Evolutionary conservation across 306 rosid species (phyloP), one percentile per base, ranked within the genome.

Genomic region (Hippophae gyantsensis): DNA sequence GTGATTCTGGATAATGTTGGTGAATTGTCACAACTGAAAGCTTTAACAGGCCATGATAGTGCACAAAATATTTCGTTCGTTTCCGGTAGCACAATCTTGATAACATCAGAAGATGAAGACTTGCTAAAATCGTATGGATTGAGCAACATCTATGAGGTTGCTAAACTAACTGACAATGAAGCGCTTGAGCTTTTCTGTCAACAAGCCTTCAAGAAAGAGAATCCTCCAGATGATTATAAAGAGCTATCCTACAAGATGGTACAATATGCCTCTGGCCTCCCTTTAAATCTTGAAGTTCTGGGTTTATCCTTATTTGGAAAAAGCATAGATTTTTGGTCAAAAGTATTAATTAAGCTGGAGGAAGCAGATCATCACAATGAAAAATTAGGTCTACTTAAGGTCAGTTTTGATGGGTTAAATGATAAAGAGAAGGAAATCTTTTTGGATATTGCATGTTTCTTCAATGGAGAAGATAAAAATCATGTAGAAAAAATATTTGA

Each of bases 1-100:
- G 65, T 73, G 44, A 57, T 67, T 67, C 60, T 76, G 40, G 82
- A 80, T 54, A 68, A 73, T 73, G 77, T 80, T 13, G 75, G 64
- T 67, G 61, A 76, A 3, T 26, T 38, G 48, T 13, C 61, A 38
- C 82, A 76, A 13, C 13, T 76, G 43, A 67, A 70, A 48, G 72
- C 41, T 58, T 57, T 76, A 54, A 70, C 58, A 0, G 67, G 72
- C 38, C n/a, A 61, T 47, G 10, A 8, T 10, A 47, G 13, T 9
- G 50, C 10, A 8, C 50, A 47, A 13, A 10, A 47, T 47, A 5
- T 9, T 47, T 47, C 0, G 10, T 47, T 47, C 0, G 50, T 10
- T 47, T 13, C 11, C 1, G 50, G 13, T 10, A 47, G 50, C 13
- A 47, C 5, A 47, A 13, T 47, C 50, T 9, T 47, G 26, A 32